Evolutionary conservation across 352 stramenopile species (phyloP), one percentile per base, ranked within the genome.

Genomic region (Pythium sp.): DNA sequence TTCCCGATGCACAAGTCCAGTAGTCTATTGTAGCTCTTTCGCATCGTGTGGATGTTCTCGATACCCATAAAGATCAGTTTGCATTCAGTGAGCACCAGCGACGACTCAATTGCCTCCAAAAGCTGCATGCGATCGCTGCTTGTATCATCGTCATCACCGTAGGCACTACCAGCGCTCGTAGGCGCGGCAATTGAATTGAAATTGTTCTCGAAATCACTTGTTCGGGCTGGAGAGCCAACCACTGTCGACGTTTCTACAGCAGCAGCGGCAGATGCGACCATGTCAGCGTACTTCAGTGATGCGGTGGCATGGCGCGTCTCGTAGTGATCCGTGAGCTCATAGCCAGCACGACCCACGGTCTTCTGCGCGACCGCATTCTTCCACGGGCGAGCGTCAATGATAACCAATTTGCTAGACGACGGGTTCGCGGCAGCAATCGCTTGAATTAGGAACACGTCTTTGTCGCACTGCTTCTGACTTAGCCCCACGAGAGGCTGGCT

Each of bases 11-110:
- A 74, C 58, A 93, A 56, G 36, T 95, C 84, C 43, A 85, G 71
- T 4, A 98, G 64, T 56, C 87, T 89, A 66, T 84, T 81, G 66
- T 97, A 93, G 61, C 80, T 87, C 57, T 95, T 91, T 11, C 93
- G 87, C 84, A 98, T 94, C 8, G 78, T 84, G 73, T 98, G 93
- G 63, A 98, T 98, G 74, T 98, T 98, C 38, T 94, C 86, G 38
- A 98, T 97, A 24, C 89, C 87, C 78, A 97, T 94, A 51, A 96
- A 97, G 36, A 93, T 84, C 18, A 98, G 63, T 43, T 86, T 92
- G 57, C 88, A 95, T 65, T 93, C 86, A 5, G 84, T 94, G 20
- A 93, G 68, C 28, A 93, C 84, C 1, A 91, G 62, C 9, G 84
- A 83, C 8, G 80, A 76, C 26, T 80, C 76, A 43, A 78, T 81